Evolutionary conservation across 2,329 filamentous ascomycete species (phyloP), one percentile per base, ranked within the genome.

Genomic region (Fusarium agapanthi): DNA sequence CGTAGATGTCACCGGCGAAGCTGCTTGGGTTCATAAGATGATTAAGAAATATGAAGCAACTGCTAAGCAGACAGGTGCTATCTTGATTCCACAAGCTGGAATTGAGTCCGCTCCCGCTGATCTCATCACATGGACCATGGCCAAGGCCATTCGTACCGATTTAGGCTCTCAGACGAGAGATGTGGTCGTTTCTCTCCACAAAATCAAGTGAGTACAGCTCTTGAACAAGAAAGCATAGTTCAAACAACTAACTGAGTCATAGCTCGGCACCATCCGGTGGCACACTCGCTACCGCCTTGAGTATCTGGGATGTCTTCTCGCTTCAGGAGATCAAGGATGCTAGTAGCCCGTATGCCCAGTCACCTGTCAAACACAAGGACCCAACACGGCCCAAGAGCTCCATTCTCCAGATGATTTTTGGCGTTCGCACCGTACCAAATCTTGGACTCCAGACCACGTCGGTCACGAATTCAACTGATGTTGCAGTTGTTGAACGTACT

Each of bases 211-310:
- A 53, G 83, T 71, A 16, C 4, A 54, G 48, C 41, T 26, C 35
- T 30, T 54, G 18, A 35, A 40, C 22, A 12, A 11, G 16, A 28
- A n/a, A 54, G 37, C 40, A 18, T n/a, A 15, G 16, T 32, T 34
- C 34, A 35, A 32, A 22, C 26, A 28, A 26, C 67, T 76, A 41
- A 78, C 34, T 14, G 28, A 40, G 35, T 32, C 56, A 22, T 41
- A 80, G 78, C 34, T 70, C 75, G 61, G 75, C 81, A 3, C 86
- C 89, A 6, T 92, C 90, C 3, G 90, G 90, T n/a, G 91, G 91
- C 51, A 91, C 93, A 5, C 81, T 95, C 9, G 86, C 88, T 38
- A 95, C 94, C 0, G 83, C 90, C 8, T 80, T 98, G 20, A 87
- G 79, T 51, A 72, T 90, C 28, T 84, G 90, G 63, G 89, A 91